These are phyloP conservation scores for Fraxinus ornus DNA, from an alignment of 305 asterid species.

Conservation along the genomic window DNA sequence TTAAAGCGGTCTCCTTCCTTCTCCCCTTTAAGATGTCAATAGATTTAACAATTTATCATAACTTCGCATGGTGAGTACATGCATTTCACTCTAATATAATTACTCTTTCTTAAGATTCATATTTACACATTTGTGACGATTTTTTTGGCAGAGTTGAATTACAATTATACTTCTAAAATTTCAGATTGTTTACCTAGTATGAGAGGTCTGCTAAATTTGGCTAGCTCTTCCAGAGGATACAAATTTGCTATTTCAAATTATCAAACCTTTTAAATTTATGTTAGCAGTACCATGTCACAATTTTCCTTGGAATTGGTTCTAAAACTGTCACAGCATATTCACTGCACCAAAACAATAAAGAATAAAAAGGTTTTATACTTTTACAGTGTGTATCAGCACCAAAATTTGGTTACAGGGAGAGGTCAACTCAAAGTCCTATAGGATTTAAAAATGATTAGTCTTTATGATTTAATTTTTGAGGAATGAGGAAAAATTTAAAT, in stretches of 20 bases:
- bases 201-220: neutral
- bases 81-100: neutral
- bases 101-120: neutral
- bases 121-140: neutral
- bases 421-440: neutral
- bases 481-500: neutral
- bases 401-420: neutral
- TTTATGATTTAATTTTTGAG: neutral
- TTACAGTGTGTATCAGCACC: neutral
- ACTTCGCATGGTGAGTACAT: neutral
- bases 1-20: neutral
- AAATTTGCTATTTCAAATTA: neutral
- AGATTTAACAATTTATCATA: neutral
- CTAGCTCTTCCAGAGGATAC: neutral
- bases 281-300: neutral
- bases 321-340: neutral
- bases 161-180: neutral
- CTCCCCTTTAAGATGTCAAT: neutral
- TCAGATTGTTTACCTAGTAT: neutral
- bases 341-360: neutral
- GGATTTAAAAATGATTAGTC: neutral
- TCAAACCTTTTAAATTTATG: neutral
- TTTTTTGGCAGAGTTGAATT: neutral
- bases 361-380: neutral
- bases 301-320: neutral